phyloP scores from a whole-genome alignment of 2,329 filamentous ascomycete genomes.

The Scolecobasidium constrictum region DNA sequence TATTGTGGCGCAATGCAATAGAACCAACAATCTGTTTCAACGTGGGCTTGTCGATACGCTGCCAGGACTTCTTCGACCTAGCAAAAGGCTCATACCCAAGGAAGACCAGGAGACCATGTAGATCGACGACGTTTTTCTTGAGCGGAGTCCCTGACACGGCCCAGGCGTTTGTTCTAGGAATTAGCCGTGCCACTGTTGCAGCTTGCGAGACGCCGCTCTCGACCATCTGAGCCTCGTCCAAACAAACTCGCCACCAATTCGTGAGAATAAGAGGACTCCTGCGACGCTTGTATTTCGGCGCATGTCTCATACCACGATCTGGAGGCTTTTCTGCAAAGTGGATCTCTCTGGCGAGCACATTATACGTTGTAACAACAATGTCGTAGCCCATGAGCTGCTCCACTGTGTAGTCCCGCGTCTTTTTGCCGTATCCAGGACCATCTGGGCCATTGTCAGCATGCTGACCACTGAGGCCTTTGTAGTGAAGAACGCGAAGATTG shows the following conservation, averaged over 20 bases:
- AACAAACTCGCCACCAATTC: constrained; percentile 74
- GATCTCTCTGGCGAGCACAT: constrained; percentile 67
- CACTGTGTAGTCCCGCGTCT: constrained; percentile 27
- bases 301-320: constrained; percentile 54
- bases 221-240: constrained; percentile 80
- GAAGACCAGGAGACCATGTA: constrained; percentile 73
- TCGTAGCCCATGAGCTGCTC: constrained; percentile 39
- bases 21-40: constrained; percentile 60
- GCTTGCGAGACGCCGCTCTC: constrained; percentile 80
- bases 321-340: constrained; percentile 64
- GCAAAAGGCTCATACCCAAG: constrained; percentile 69
- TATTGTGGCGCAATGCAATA: constrained; percentile 77
- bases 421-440: constrained; percentile 16
- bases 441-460: constrained; percentile 12
- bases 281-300: constrained; percentile 53
- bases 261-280: constrained; percentile 71
- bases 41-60: constrained; percentile 52
- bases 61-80: constrained; percentile 54
- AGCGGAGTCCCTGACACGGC: constrained; percentile 86
- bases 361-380: constrained; percentile 53
- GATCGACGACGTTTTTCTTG: constrained; percentile 65
- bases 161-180: constrained; percentile 83
- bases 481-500: constrained; percentile 43
- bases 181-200: constrained; percentile 64
- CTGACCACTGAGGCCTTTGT: constrained; percentile 36